Base-by-base conservation (phyloP, 176 grass and related monocot genomes). In the Raddia distichophylla region DNA sequence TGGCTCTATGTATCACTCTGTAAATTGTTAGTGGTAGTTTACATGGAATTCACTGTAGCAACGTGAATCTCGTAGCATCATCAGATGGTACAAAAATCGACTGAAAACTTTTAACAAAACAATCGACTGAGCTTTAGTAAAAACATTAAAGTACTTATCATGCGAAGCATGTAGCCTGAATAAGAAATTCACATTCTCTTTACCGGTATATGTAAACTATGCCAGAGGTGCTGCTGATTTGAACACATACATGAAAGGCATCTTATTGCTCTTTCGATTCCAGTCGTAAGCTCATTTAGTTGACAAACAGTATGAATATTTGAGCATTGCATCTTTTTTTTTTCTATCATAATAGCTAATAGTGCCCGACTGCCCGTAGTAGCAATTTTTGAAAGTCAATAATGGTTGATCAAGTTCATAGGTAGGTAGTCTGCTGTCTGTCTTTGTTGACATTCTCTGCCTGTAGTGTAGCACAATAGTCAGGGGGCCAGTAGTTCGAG, bases 201-300 rank as follows among this genome's bases (percentile, higher is more conserved):
- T 64, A 55, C 65, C 66, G 53, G 46, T 8, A 17, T 46, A 57
- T 16, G 14, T 73, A 74, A 71, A 65, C 19, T 37, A 47, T 63
- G 5, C 22, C 35, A 62, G 12, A 66, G 64, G 12, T 76, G 11
- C 37, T 57, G 7, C 63, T 49, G 73, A 62, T 71, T 37, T 82
- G 73, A 83, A 78, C 59, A 20, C 35, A 85, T 45, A 64, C 40
- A 81, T 64, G 63, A 64, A 64, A 62, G 77, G 69, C 63, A 85
- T 76, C 87, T 2, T 13, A 18, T 42, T 42, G 42, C 5, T 81
- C 77, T 80, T 76, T 85, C 2, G 56, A 22, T 57, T 62, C 33
- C 55, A 88, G 20, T 51, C 46, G 54, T 68, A 80, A 63, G 54
- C 49, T 75, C 44, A 49, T 46, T 37, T 48, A 22, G 40, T 74